phyloP scores from a whole-genome alignment of 129 eudicot genomes.

The Helianthus tuberosus region DNA sequence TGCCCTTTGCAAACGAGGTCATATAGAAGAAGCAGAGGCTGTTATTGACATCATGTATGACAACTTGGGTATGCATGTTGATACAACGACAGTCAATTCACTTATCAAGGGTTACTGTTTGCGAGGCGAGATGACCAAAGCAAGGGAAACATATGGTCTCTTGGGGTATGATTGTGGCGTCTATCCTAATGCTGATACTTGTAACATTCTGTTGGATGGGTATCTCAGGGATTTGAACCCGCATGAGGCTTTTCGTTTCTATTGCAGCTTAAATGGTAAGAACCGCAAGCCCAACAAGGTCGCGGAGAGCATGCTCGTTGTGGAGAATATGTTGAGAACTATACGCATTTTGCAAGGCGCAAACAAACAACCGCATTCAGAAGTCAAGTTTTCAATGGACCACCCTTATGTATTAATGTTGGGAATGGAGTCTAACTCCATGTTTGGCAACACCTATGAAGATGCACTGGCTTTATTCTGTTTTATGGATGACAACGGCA shows the following conservation, averaged over 20 bases:
- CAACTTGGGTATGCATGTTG: background rate
- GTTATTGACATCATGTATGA: background rate
- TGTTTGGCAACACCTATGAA: too few species aligned
- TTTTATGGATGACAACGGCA: too few species aligned
- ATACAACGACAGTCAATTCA: background rate
- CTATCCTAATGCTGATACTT: background rate
- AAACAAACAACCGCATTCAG: too few species aligned
- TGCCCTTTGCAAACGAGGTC: conserved; percentile 5
- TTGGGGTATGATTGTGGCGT: background rate
- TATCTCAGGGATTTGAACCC: background rate
- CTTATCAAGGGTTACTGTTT: background rate
- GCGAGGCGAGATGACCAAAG: background rate
- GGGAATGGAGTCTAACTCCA: too few species aligned
- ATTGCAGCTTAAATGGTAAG: background rate
- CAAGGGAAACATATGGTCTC: background rate
- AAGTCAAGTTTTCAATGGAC: too few species aligned
- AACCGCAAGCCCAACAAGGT: background rate
- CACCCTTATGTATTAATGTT: too few species aligned
- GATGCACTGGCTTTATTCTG: too few species aligned
- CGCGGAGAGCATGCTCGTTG: background rate
- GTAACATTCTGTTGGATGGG: background rate
- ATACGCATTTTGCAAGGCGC: too few species aligned
- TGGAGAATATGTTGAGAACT: background rate
- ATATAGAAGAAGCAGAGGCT: background rate
- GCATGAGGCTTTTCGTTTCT: background rate